Percentiles rank a stretch among this genome's conserved stretches.
These are phyloP conservation scores for Alternaria sp. DNA, from an alignment of 2,329 filamentous ascomycete species.

Conservation along the genomic window DNA sequence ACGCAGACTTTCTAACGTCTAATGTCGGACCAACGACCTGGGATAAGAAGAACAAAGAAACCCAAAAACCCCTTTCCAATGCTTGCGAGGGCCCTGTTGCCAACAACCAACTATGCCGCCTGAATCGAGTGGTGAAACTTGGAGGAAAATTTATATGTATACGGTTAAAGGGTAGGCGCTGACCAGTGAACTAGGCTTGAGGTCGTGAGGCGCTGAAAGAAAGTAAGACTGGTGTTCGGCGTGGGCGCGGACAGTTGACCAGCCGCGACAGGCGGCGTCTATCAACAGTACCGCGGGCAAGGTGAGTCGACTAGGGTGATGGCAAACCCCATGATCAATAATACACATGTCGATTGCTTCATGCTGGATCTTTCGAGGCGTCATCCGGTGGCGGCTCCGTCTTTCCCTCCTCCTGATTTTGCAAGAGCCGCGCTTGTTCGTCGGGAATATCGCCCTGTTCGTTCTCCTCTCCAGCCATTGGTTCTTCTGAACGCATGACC, in stretches of 20 bases:
- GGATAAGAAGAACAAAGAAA: neutral
- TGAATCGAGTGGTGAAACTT: no score
- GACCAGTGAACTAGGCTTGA: neutral
- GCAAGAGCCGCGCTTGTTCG: conserved; percentile 32
- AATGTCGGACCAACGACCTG: neutral
- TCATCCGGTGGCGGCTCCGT: conserved; percentile 5
- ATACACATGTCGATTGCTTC: neutral
- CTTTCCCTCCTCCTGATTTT: conserved; percentile 16
- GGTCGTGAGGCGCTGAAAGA: neutral
- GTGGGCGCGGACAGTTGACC: no score
- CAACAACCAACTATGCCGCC: neutral
- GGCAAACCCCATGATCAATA: neutral
- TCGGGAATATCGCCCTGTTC: conserved; percentile 22
- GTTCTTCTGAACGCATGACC: conserved; percentile 26
- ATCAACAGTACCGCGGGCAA: neutral
- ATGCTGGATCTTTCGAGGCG: conserved; percentile 4
- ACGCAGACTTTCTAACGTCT: neutral
- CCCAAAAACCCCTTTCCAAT: neutral
- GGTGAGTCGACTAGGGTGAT: neutral
- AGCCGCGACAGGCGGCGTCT: neutral
- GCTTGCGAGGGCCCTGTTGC: neutral
- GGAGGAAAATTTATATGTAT: neutral
- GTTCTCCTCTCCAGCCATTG: conserved; percentile 23
- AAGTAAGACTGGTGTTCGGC: neutral
- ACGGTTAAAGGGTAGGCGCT: neutral